These are phyloP conservation scores for Neofusicoccum umdonicola DNA, from an alignment of 2,329 filamentous ascomycete genomes.

Conservation along the genomic window DNA sequence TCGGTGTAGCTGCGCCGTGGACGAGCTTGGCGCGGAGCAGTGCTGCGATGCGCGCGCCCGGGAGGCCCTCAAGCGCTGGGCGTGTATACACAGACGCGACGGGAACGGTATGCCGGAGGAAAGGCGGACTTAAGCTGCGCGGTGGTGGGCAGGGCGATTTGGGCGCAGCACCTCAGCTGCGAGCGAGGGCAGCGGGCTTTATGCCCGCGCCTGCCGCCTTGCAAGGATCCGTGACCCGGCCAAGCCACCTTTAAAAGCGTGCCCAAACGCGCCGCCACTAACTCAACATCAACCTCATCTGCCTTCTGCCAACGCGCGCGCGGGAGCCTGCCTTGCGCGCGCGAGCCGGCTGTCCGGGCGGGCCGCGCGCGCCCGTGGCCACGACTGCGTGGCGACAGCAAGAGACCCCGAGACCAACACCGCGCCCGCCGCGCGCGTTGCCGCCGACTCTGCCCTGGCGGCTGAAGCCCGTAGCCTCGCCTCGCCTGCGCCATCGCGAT, in stretches of 20 bases:
- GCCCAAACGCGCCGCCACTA: not conserved
- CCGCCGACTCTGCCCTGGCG: not conserved
- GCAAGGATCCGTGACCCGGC: conserved; percentile 4
- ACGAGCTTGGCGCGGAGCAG: conserved; percentile 3
- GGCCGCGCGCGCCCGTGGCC: not conserved
- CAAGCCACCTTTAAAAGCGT: conserved; percentile 1
- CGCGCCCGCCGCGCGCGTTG: not conserved
- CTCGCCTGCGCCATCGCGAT: not conserved
- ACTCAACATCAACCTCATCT: not conserved
- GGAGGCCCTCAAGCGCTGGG: not conserved
- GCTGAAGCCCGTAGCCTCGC: not conserved
- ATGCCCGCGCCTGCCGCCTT: conserved; percentile 10
- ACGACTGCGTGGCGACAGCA: conserved; percentile 12
- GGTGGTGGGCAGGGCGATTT: not conserved
- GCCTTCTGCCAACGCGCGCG: not conserved
- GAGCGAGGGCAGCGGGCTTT: conserved; percentile 9
- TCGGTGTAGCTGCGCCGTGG: conserved; percentile 11
- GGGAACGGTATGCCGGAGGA: not conserved
- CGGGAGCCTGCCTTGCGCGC: not conserved
- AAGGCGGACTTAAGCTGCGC: conserved; percentile 9
- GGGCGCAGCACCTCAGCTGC: conserved; percentile 9
- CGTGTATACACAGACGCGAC: not conserved
- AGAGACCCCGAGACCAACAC: conserved; percentile 2
- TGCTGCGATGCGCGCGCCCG: not conserved
- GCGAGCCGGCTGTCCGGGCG: not conserved